These are phyloP conservation scores for Saccharomyces hybrid DNA, from an alignment of 1,139 yeast genomes.

Conservation along the genomic window DNA sequence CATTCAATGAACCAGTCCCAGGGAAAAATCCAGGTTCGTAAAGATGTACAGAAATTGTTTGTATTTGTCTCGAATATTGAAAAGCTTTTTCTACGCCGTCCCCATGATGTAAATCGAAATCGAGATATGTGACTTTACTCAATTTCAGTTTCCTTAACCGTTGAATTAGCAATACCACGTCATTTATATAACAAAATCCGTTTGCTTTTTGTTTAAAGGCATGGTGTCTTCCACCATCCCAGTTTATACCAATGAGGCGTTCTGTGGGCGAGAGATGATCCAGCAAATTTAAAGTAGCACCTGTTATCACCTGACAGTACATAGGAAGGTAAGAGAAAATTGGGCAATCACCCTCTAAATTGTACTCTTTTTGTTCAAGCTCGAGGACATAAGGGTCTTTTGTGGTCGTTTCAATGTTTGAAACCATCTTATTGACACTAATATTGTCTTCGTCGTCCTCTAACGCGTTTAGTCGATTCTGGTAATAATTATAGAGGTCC, in stretches of 20 bases:
- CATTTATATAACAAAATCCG: slow-evolving; percentile 73
- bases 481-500: background rate
- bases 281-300: slow-evolving; percentile 52
- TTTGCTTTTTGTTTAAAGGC: slow-evolving; percentile 48
- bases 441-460: background rate
- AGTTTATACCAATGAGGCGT: slow-evolving; percentile 46
- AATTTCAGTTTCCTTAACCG: slow-evolving; percentile 39
- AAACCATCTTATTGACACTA: background rate
- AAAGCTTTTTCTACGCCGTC: slow-evolving; percentile 73
- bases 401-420: background rate
- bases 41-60: slow-evolving; percentile 59
- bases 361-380: slow-evolving; percentile 25
- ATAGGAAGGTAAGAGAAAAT: slow-evolving; percentile 46
- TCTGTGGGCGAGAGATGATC: slow-evolving; percentile 23
- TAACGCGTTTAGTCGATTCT: background rate
- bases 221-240: slow-evolving; percentile 82
- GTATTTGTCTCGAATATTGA: slow-evolving; percentile 46
- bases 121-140: slow-evolving; percentile 53
- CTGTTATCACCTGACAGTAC: slow-evolving; percentile 47
- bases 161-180: slow-evolving; percentile 50
- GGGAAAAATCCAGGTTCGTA: slow-evolving; percentile 65
- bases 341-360: slow-evolving; percentile 58
- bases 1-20: slow-evolving; percentile 48
- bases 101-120: slow-evolving; percentile 71
- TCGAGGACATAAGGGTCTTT: background rate